Evolutionary conservation across 129 eudicot species (phyloP).

Genomic region (Lonicera japonica): DNA sequence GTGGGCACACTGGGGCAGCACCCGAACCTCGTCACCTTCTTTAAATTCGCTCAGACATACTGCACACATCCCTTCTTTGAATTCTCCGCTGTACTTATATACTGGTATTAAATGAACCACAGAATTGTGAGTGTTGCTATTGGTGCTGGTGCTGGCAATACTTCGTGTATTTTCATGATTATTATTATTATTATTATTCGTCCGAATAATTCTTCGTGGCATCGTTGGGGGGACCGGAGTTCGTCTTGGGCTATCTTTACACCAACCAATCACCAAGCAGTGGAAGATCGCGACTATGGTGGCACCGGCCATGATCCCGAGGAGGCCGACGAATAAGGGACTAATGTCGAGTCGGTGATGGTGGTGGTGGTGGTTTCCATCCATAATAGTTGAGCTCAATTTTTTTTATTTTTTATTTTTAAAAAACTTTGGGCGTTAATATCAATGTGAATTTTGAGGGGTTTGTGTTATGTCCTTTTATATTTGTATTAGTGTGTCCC

Average conservation of each 20-base stretch:
- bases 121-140: constrained; percentile 10
- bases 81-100: constrained; percentile 32
- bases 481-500: background rate
- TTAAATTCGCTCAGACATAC: constrained; percentile 55
- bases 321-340: constrained; percentile 52
- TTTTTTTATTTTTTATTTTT: too few species aligned
- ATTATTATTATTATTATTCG: background rate
- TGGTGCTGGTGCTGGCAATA: constrained; percentile 14
- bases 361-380: constrained; percentile 11
- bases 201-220: background rate
- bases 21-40: constrained; percentile 45
- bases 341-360: constrained; percentile 9
- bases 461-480: constrained; percentile 4
- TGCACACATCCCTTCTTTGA: constrained; percentile 38
- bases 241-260: constrained; percentile 10
- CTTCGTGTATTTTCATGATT: background rate
- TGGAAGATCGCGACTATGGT: constrained; percentile 45
- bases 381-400: constrained; percentile 9
- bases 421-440: background rate
- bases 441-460: background rate
- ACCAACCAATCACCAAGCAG: constrained; percentile 33
- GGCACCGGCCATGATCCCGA: constrained; percentile 53
- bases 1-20: constrained; percentile 56
- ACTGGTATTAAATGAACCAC: constrained; percentile 17
- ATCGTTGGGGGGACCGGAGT: constrained; percentile 5